Conservation (phyloP, 768 basidiomycete genomes). For the Termitomyces sp. region DNA sequence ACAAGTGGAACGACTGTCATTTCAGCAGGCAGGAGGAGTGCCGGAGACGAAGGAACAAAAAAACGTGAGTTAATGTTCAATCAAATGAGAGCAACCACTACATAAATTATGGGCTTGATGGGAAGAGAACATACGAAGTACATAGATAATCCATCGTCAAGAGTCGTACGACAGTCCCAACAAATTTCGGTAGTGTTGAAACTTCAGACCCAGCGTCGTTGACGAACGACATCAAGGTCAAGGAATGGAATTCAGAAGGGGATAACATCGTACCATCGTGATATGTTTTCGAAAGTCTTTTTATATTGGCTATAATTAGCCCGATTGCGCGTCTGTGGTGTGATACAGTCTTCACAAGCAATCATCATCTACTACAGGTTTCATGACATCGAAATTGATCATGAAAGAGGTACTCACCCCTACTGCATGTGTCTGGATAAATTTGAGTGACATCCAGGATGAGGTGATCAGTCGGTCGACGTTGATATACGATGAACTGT, state of each 20-base stretch:
- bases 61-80: background rate
- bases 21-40: background rate
- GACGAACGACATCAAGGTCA: background rate
- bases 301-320: background rate
- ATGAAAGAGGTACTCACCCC: background rate
- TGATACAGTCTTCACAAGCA: background rate
- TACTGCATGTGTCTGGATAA: background rate
- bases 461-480: background rate
- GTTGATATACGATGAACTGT: background rate
- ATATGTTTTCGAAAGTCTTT: background rate
- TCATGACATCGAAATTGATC: background rate
- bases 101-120: background rate
- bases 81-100: background rate
- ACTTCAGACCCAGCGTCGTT: background rate
- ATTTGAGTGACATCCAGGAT: background rate
- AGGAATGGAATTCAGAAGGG: too few relatives aligned
- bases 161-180: background rate
- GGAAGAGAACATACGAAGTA: background rate
- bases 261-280: background rate
- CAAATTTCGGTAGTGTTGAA: background rate
- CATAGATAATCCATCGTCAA: background rate
- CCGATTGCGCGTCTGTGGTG: too few relatives aligned
- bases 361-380: background rate
- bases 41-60: background rate
- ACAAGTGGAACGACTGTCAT: background rate